Evolutionary conservation across 768 basidiomycete genomes (phyloP).

Genomic region (Gymnopilus junonius): DNA sequence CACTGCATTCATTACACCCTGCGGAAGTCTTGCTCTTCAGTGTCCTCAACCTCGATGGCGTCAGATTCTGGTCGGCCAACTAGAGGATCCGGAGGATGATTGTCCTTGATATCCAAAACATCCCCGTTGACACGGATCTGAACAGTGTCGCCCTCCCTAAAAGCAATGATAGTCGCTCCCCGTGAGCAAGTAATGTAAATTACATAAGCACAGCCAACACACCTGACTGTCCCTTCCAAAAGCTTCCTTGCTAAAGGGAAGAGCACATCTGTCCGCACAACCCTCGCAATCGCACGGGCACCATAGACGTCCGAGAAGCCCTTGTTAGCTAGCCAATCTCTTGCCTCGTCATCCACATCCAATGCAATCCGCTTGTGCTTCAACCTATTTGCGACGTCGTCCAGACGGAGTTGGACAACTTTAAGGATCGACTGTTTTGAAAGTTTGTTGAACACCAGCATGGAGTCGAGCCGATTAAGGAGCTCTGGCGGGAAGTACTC

Average conservation of each 20-base stretch:
- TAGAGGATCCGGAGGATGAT: slow-evolving; percentile 56
- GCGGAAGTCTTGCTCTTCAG: background rate
- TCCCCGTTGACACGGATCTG: slow-evolving; percentile 51
- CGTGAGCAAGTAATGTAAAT: background rate
- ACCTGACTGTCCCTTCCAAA: slow-evolving; percentile 70
- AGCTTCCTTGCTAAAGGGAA: slow-evolving; percentile 84
- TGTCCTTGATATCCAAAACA: slow-evolving; percentile 60
- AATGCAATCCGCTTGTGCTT: slow-evolving; percentile 68
- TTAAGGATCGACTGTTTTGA: slow-evolving; percentile 72
- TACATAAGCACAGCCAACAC: slow-evolving; percentile 44
- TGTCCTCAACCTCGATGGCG: slow-evolving; percentile 26
- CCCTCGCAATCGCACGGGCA: slow-evolving; percentile 85
- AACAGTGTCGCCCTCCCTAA: slow-evolving; percentile 72
- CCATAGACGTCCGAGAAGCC: slow-evolving; percentile 90
- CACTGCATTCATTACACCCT: background rate
- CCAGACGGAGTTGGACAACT: slow-evolving; percentile 77
- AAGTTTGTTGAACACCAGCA: slow-evolving; percentile 91
- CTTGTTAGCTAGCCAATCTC: slow-evolving; percentile 69
- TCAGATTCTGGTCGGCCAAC: slow-evolving; percentile 28
- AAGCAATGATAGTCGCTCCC: background rate
- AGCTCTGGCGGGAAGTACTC: slow-evolving; percentile 91
- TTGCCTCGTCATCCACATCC: slow-evolving; percentile 66
- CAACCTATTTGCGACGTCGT: slow-evolving; percentile 73
- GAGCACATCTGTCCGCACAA: slow-evolving; percentile 80
- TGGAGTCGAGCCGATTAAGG: slow-evolving; percentile 86